Percentiles rank a stretch among this genome's conserved stretches.
Evolutionary conservation across 2,329 filamentous ascomycete species (phyloP).

Genomic region (Penicillium decumbens): DNA sequence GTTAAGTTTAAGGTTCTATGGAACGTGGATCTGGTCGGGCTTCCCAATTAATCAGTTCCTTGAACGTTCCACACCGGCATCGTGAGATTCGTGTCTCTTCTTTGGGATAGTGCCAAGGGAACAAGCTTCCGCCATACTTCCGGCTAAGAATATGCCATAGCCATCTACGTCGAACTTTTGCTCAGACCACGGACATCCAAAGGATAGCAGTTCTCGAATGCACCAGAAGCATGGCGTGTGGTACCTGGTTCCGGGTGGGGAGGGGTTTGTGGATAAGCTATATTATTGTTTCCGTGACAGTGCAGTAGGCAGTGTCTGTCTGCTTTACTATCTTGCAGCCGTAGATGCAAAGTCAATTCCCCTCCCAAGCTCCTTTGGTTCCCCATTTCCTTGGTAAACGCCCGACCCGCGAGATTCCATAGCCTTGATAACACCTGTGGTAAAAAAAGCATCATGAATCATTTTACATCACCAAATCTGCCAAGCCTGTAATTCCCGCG

Average conservation of each 20-base stretch:
- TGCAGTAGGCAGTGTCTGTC: not conserved
- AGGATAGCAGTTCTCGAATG: constrained; percentile 6
- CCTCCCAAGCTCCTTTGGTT: not conserved
- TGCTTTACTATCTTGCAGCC: constrained; percentile 6
- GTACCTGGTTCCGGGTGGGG: not conserved
- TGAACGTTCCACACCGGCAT: constrained; percentile 5
- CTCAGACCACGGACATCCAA: too few species aligned
- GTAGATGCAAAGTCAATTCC: constrained; percentile 4
- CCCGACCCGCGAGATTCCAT: not conserved
- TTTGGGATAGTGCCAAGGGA: not conserved
- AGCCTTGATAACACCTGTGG: not conserved
- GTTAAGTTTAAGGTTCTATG: too few species aligned
- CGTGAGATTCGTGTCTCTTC: not conserved
- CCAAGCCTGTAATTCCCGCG: constrained; percentile 15
- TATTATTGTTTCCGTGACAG: not conserved
- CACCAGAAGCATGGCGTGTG: constrained; percentile 6
- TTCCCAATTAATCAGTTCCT: constrained; percentile 17
- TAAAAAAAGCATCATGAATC: not conserved
- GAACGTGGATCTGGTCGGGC: constrained; percentile 6
- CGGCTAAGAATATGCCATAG: not conserved
- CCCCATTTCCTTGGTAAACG: not conserved
- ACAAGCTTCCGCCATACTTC: constrained; percentile 9
- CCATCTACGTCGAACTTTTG: not conserved
- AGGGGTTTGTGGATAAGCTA: not conserved
- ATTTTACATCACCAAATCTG: constrained; percentile 5